phyloP scores from a whole-genome alignment of 2,329 filamentous ascomycete genomes.

The Myrmaecium sp. region DNA sequence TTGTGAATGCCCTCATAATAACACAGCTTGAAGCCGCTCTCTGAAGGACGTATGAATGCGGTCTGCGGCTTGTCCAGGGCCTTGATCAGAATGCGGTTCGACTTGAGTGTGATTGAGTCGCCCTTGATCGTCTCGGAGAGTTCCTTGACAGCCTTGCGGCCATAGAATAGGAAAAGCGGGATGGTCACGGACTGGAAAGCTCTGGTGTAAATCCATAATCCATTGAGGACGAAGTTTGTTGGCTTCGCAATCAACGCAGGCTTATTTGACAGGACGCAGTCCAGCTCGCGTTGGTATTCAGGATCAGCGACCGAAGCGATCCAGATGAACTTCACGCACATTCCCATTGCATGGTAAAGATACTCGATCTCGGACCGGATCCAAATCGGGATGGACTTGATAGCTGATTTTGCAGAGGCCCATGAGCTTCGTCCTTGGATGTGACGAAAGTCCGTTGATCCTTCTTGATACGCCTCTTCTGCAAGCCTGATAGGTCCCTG shows the following conservation, averaged over 20 bases:
- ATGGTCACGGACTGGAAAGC: conserved; percentile 26
- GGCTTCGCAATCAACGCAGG: conserved; percentile 20
- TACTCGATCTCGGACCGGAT: conserved; percentile 21
- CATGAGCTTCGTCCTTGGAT: conserved; percentile 11
- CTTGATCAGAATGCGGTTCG: conserved; percentile 29
- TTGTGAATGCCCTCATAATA: conserved; percentile 22
- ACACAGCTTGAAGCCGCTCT: conserved; percentile 20
- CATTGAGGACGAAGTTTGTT: conserved; percentile 24
- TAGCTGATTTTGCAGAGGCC: conserved; percentile 9
- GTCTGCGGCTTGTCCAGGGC: conserved; percentile 32
- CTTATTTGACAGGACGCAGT: conserved; percentile 24
- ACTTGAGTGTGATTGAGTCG: conserved; percentile 30
- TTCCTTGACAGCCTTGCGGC: conserved; percentile 29
- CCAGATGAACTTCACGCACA: conserved; percentile 30
- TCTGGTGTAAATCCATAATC: conserved; percentile 32
- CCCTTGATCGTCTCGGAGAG: conserved; percentile 34
- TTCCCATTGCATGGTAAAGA: conserved; percentile 26
- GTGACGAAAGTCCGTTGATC: conserved; percentile 16
- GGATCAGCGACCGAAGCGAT: conserved; percentile 34
- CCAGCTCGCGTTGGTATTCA: conserved; percentile 34
- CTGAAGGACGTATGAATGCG: conserved; percentile 27
- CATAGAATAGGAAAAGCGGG: conserved; percentile 32
- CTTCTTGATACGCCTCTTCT: conserved; percentile 16
- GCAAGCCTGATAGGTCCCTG: conserved; percentile 9
- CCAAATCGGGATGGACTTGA: conserved; percentile 10